Evolutionary conservation across 768 basidiomycete species (phyloP).

Genomic region (Collybia sp.): DNA sequence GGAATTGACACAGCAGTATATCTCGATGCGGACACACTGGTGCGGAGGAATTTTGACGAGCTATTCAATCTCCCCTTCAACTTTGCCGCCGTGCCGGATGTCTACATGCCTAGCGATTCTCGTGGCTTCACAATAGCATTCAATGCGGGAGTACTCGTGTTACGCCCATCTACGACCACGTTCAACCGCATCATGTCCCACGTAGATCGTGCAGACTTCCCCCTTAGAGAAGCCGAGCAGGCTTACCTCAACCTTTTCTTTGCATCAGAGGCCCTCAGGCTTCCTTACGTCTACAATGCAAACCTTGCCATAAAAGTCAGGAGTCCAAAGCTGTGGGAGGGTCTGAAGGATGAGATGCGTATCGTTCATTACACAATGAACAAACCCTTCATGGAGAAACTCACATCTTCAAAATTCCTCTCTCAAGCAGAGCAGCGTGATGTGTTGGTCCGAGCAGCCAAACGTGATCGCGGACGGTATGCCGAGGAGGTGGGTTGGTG

Average conservation of each 20-base stretch:
- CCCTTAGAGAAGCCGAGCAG: constrained; percentile 31
- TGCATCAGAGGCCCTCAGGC: constrained; percentile 23
- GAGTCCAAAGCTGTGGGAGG: constrained; percentile 26
- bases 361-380: constrained; percentile 32
- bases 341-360: constrained; percentile 22
- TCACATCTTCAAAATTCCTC: constrained; percentile 15
- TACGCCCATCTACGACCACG: constrained; percentile 23
- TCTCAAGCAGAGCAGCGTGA: constrained; percentile 15
- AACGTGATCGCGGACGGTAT: constrained; percentile 16
- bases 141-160: constrained; percentile 32
- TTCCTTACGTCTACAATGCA: constrained; percentile 37
- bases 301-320: constrained; percentile 33
- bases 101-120: constrained; percentile 10
- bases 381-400: constrained; percentile 24
- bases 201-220: constrained; percentile 23
- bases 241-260: constrained; percentile 36
- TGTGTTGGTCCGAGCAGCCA: constrained; percentile 14
- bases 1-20: constrained; percentile 30
- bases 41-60: constrained; percentile 36
- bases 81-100: constrained; percentile 28
- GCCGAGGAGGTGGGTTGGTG: constrained; percentile 28
- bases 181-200: constrained; percentile 22
- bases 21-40: constrained; percentile 39
- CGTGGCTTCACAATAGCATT: constrained; percentile 22
- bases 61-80: constrained; percentile 31